Evolutionary conservation across 2,329 filamentous ascomycete species (phyloP).

Genomic region (Cladosporium sp.): DNA sequence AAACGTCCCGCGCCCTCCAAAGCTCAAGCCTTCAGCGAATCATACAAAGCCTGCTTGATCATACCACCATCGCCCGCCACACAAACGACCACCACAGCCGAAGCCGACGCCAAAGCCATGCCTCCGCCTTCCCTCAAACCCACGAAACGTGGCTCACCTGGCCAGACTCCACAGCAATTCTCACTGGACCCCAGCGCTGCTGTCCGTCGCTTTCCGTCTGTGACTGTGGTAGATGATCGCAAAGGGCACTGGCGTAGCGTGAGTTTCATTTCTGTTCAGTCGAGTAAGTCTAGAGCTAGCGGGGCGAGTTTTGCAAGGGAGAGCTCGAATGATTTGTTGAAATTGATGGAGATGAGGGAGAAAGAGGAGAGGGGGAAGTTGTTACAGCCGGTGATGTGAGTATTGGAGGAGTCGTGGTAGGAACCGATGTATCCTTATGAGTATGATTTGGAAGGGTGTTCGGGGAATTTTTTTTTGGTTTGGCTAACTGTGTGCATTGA

Average conservation of each 20-base stretch:
- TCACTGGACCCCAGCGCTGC: not conserved
- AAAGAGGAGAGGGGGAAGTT: slow-evolving; percentile 38
- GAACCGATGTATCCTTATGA: not conserved
- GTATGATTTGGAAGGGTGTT: not conserved
- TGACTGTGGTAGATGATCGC: slow-evolving; percentile 36
- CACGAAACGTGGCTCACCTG: slow-evolving; percentile 23
- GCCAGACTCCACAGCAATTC: not conserved
- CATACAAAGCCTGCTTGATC: slow-evolving; percentile 25
- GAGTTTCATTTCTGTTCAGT: slow-evolving; percentile 29
- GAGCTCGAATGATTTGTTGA: slow-evolving; percentile 44
- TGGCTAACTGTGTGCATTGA: not conserved
- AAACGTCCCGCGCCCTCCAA: slow-evolving; percentile 13
- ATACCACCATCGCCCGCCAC: not conserved
- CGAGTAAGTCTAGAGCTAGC: slow-evolving; percentile 2
- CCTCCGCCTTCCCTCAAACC: slow-evolving; percentile 22
- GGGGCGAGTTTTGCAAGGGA: slow-evolving; percentile 26
- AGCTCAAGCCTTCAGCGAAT: slow-evolving; percentile 24
- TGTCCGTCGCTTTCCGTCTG: slow-evolving; percentile 30
- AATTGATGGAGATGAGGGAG: slow-evolving; percentile 40
- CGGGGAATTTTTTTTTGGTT: not conserved
- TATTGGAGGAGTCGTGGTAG: not conserved
- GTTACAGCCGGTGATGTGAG: slow-evolving; percentile 12
- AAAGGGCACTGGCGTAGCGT: slow-evolving; percentile 33
- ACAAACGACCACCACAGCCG: not conserved
- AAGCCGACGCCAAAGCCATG: slow-evolving; percentile 15